Conservation (phyloP, 2,329 filamentous ascomycete species). For the Aspergillus terreus region DNA sequence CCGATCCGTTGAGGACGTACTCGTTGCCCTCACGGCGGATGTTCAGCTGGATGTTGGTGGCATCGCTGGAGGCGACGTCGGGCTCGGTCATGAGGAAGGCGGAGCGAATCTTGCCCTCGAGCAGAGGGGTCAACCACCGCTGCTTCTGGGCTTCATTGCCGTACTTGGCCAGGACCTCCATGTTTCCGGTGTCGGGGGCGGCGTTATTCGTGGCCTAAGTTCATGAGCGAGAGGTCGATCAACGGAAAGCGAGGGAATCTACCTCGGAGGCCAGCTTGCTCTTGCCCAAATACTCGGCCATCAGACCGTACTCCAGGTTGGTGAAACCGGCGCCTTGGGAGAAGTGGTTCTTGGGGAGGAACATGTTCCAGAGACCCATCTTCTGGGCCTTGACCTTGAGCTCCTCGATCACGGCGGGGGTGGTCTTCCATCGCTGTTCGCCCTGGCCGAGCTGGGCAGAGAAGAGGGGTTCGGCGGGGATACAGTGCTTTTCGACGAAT, state of each 20-base stretch:
- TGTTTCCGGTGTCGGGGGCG: conserved; percentile 89
- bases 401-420: conserved; percentile 80
- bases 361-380: conserved; percentile 97
- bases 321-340: conserved; percentile 90
- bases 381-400: conserved; percentile 79
- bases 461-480: conserved; percentile 77
- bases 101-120: conserved; percentile 80
- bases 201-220: conserved; percentile 74
- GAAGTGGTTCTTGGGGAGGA: conserved; percentile 92
- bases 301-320: conserved; percentile 94
- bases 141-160: conserved; percentile 81
- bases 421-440: conserved; percentile 70
- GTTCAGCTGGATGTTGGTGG: conserved; percentile 82
- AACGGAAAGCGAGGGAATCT: background rate
- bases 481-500: conserved; percentile 95
- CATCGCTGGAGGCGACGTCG: conserved; percentile 82
- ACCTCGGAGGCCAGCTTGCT: conserved; percentile 74
- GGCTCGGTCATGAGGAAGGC: conserved; percentile 95
- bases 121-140: conserved; percentile 74
- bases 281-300: conserved; percentile 93
- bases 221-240: background rate
- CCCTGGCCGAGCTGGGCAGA: conserved; percentile 75
- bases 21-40: conserved; percentile 81
- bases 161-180: conserved; percentile 92
- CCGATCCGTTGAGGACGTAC: conserved; percentile 84